phyloP scores from a whole-genome alignment of 768 basidiomycete species.

The Auricularia cornea region DNA sequence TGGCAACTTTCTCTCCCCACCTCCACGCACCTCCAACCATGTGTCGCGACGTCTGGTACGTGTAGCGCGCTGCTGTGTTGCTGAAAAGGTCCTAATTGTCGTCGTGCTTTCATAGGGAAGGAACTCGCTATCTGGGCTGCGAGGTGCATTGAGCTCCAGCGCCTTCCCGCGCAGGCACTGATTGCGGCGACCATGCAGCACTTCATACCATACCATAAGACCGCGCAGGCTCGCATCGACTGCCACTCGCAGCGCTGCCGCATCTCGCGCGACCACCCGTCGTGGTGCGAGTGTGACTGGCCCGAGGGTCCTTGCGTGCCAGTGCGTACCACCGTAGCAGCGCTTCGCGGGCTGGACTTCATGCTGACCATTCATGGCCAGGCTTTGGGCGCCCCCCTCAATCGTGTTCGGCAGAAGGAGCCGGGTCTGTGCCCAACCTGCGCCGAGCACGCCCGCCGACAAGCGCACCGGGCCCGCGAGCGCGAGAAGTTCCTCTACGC shows the following conservation, averaged over 20 bases:
- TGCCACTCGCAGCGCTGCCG: not conserved
- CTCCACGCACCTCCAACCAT: not conserved
- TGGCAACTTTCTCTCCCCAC: not conserved
- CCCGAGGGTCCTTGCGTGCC: not conserved
- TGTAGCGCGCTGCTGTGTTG: no score
- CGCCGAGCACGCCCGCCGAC: not conserved
- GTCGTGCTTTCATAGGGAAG: not conserved
- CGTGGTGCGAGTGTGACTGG: not conserved
- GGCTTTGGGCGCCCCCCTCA: not conserved
- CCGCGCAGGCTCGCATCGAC: not conserved
- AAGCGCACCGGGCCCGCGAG: not conserved
- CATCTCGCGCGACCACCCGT: not conserved
- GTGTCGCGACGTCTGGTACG: slow-evolving; percentile 1
- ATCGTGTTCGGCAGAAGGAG: not conserved
- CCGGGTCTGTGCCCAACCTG: not conserved
- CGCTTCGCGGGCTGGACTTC: not conserved
- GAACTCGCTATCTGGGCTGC: not conserved
- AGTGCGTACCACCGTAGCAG: not conserved
- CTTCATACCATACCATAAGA: not conserved
- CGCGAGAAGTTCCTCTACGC: not conserved
- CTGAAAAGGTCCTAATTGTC: no score
- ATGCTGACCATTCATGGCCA: not conserved
- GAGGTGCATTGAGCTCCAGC: not conserved
- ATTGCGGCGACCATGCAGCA: not conserved
- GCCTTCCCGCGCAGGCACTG: not conserved